Conservation (phyloP, 495 filamentous ascomycete species). For the Hyaloscypha hepaticicola region DNA sequence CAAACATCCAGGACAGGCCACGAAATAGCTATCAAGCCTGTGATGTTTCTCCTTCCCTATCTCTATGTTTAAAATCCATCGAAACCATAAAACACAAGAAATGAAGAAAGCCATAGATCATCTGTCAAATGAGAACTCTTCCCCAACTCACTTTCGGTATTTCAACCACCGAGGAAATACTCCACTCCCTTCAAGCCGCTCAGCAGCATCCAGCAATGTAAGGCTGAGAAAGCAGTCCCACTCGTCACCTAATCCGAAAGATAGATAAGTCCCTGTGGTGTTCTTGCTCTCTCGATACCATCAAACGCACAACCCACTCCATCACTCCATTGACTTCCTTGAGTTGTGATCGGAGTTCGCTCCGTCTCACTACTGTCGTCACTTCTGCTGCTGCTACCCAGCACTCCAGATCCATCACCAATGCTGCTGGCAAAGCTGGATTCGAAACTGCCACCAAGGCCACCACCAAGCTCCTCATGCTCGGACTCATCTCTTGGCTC, state of each 20-base stretch:
- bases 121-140: neutral
- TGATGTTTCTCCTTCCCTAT: neutral
- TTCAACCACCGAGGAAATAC: neutral
- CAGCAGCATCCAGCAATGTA: neutral
- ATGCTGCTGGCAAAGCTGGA: neutral
- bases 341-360: neutral
- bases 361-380: neutral
- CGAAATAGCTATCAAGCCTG: neutral
- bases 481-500: neutral
- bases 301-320: neutral
- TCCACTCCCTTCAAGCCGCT: neutral
- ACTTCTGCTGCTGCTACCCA: neutral
- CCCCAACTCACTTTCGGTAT: neutral
- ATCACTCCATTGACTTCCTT: neutral
- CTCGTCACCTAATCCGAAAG: neutral
- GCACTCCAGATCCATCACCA: neutral
- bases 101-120: neutral
- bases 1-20: neutral
- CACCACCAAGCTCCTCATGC: neutral
- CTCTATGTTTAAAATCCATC: neutral
- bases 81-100: neutral
- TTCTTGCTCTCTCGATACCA: neutral
- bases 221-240: neutral
- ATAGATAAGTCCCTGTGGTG: neutral
- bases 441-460: neutral